A percentile compares a stretch with the other conserved stretches of the same genome.
These are phyloP conservation scores for Angophora floribunda DNA, from an alignment of 345 rosid genomes.

Conservation along the genomic window DNA sequence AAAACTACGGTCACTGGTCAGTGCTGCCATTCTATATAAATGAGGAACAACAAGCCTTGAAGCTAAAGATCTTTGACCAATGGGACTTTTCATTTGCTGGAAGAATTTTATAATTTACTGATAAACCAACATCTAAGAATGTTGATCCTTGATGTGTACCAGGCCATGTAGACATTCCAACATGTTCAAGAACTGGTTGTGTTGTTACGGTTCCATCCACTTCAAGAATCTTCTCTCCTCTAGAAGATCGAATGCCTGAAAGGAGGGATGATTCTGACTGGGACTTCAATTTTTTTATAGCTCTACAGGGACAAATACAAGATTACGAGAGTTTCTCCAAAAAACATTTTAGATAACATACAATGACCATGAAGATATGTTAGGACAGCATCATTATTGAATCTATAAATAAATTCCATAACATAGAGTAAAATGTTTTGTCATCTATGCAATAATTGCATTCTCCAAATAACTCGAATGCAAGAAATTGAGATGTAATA, in stretches of 20 bases:
- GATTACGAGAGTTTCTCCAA: not conserved
- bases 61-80: not conserved
- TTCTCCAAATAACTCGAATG: not conserved
- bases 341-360: not conserved
- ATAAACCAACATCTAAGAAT: not conserved
- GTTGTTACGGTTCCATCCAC: conserved; percentile 93
- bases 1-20: not conserved
- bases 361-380: not conserved
- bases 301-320: conserved; percentile 28
- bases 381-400: not conserved
- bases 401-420: not conserved
- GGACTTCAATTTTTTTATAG: conserved; percentile 67
- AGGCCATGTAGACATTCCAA: conserved; percentile 95
- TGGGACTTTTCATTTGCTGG: not conserved
- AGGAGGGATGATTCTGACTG: conserved; percentile 87
- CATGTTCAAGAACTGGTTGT: conserved; percentile 97
- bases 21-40: not conserved
- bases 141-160: conserved; percentile 26
- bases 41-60: not conserved
- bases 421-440: not conserved
- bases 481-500: conserved; percentile 1
- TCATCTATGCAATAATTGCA: not conserved
- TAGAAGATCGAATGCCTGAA: conserved; percentile 52
- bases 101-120: not conserved
- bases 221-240: conserved; percentile 75